These are phyloP conservation scores for Paramecium bursaria DNA, from an alignment of 73 alveolate genomes.

Conservation along the genomic window DNA sequence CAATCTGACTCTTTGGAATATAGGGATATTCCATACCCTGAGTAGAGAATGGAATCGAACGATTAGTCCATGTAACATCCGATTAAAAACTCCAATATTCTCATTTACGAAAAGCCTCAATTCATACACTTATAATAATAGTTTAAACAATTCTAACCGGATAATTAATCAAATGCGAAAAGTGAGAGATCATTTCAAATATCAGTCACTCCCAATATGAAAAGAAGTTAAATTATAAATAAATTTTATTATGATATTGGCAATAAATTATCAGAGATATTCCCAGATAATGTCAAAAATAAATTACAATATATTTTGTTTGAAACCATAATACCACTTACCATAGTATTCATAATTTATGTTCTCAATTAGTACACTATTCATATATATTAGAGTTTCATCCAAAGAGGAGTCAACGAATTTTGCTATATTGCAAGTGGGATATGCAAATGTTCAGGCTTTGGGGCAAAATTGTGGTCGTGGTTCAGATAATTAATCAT, in stretches of 20 bases:
- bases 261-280: slow-evolving; percentile 24
- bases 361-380: slow-evolving; percentile 32
- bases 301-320: not conserved
- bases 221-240: too few species aligned
- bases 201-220: too few species aligned
- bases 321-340: slow-evolving; percentile 10
- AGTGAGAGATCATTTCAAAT: too few species aligned
- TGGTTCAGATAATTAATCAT: slow-evolving; percentile 40
- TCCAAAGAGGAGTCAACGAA: not conserved
- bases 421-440: slow-evolving; percentile 3
- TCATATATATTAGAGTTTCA: not conserved
- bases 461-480: slow-evolving; percentile 61
- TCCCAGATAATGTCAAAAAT: slow-evolving; percentile 17
- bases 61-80: too few species aligned
- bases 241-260: slow-evolving; percentile 63
- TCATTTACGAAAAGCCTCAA: too few species aligned
- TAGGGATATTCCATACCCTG: too few species aligned
- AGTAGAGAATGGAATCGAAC: too few species aligned
- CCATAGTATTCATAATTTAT: slow-evolving; percentile 7
- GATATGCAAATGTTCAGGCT: slow-evolving; percentile 22
- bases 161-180: too few species aligned
- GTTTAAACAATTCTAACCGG: too few species aligned
- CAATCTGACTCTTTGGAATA: too few species aligned
- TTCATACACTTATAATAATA: too few species aligned
- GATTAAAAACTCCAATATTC: too few species aligned